A percentile compares a stretch with the other conserved stretches of the same genome.
These are phyloP conservation scores for Bipolaris zeicola DNA, from an alignment of 2,329 filamentous ascomycete genomes.

Conservation along the genomic window DNA sequence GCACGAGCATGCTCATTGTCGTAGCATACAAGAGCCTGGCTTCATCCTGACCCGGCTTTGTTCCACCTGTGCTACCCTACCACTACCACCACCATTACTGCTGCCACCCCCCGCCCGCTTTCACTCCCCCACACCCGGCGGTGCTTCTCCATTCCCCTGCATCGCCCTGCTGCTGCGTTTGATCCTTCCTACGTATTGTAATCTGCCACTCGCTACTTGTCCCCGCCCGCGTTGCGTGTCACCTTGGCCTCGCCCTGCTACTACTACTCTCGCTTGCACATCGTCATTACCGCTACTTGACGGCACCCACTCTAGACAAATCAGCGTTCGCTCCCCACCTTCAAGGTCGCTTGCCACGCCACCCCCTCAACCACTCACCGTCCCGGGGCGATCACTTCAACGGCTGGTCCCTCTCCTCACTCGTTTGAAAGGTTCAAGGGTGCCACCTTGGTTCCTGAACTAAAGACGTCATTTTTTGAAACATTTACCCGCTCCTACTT, in stretches of 20 bases:
- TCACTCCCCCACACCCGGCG: constrained; percentile 5
- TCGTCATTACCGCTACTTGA: constrained; percentile 13
- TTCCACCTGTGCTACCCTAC: not conserved
- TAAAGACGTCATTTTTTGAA: constrained; percentile 31
- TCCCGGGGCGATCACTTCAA: not conserved
- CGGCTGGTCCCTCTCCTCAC: constrained; percentile 2
- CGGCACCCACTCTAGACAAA: not conserved
- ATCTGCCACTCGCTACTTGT: not conserved
- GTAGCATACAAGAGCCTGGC: not conserved
- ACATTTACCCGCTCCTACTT: constrained; percentile 8
- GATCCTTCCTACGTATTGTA: not conserved
- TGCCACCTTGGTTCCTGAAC: constrained; percentile 21
- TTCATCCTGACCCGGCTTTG: not conserved
- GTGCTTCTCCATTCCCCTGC: constrained; percentile 3
- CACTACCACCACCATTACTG: not conserved
- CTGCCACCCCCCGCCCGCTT: not conserved
- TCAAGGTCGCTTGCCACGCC: constrained; percentile 5
- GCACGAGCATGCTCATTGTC: too few relatives aligned
- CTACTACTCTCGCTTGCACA: constrained; percentile 6
- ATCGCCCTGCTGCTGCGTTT: not conserved
- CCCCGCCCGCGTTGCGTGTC: constrained; percentile 7
- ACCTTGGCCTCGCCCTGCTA: constrained; percentile 8
- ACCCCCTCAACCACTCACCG: not conserved
- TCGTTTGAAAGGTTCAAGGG: constrained; percentile 8
- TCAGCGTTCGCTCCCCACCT: not conserved